phyloP scores from a whole-genome alignment of 768 basidiomycete genomes.

The Leccinum disarticulatum region DNA sequence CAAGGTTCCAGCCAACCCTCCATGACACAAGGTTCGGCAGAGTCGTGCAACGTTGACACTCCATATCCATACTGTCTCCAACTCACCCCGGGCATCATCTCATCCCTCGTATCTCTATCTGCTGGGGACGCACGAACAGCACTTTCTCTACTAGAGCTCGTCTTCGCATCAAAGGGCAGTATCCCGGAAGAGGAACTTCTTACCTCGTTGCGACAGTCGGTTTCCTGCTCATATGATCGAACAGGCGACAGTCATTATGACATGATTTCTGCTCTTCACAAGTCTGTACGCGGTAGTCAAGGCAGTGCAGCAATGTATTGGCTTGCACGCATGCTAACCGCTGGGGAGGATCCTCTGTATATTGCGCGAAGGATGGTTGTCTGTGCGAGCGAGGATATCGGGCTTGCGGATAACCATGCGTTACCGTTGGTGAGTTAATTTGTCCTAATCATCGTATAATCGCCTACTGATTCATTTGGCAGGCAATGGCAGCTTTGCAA shows the following conservation, averaged over 20 bases:
- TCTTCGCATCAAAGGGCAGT: conserved; percentile 44
- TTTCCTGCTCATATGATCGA: conserved; percentile 69
- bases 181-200: conserved; percentile 52
- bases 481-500: conserved; percentile 64
- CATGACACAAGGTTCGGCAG: conserved; percentile 19
- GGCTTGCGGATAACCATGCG: conserved; percentile 75
- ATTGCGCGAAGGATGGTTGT: conserved; percentile 74
- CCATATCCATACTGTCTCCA: conserved; percentile 35
- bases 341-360: conserved; percentile 80
- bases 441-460: conserved; percentile 9
- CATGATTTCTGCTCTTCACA: conserved; percentile 84
- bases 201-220: conserved; percentile 57
- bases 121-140: conserved; percentile 77
- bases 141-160: conserved; percentile 73
- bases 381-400: conserved; percentile 85
- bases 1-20: conserved; percentile 20
- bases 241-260: conserved; percentile 76
- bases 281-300: conserved; percentile 76
- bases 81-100: conserved; percentile 46
- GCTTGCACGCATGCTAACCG: conserved; percentile 80
- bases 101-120: conserved; percentile 53
- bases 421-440: conserved; percentile 58
- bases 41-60: conserved; percentile 10
- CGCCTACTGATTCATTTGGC: not conserved
- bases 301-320: conserved; percentile 83